Evolutionary conservation across 2,329 filamentous ascomycete species (phyloP), one percentile per base, ranked within the genome.

Genomic region (Hypoxylon sp.): DNA sequence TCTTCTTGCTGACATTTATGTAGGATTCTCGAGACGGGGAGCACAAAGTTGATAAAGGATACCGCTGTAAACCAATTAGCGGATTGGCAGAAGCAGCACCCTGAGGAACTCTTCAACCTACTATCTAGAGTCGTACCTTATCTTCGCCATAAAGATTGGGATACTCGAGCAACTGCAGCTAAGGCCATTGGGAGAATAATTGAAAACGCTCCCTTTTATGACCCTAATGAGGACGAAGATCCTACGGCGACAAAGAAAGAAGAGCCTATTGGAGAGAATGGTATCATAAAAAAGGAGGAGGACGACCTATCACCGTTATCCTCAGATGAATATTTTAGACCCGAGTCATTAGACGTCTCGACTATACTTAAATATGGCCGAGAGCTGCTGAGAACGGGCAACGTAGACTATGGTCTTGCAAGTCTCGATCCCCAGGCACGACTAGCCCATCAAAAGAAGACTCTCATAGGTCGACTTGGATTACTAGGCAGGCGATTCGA

Each of bases 71-170:
- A 97, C 78, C 96, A 99, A 82, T 87, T 99, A 71, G 96, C 94
- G 69, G 96, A 99, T 82, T 96, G 97, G 81, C 97, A 99, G 82
- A 98, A 98, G 79, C 93, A 96, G 80, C 96, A 98, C 76, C 96
- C 96, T 0, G 95, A 99, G 82, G 97, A 99, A 80, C 85, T 99
- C 1, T 98, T 98, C 82, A 98, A 98, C 78, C 87, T 99, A 5
- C 87, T 99, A 11, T 95, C 94, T 31, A 88, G 95, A 67, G 94
- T 99, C 33, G 91, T 99, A n/a, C 95, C 96, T 0, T 99, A 98
- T 80, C 86, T 99, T 31, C 90, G 93, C 65, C 95, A 96, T 74
- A 97, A 95, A 79, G 95, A 94, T 78, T 99, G 96, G 96, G 96
- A 99, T 78, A 99, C 96, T 26, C 87, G 97, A 74, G 94, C 92